Evolutionary conservation across 495 filamentous ascomycete genomes (phyloP).

Genomic region (Penicillium pulvis): DNA sequence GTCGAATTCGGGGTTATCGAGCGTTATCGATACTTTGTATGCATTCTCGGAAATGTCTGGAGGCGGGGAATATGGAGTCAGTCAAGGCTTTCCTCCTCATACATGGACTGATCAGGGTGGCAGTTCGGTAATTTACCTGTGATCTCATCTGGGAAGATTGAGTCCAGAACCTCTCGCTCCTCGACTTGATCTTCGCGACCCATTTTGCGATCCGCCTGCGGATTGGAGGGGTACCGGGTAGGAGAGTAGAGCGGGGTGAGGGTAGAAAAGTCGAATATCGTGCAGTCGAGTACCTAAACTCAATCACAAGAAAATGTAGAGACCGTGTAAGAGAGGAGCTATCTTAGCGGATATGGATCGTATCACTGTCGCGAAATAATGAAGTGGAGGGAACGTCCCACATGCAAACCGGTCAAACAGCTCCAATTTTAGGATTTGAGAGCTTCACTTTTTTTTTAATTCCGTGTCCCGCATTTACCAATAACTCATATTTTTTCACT

Average conservation of each 20-base stretch:
- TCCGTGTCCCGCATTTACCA: slow-evolving; percentile 12
- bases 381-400: slow-evolving; percentile 33
- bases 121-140: slow-evolving; percentile 58
- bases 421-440: slow-evolving; percentile 35
- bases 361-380: slow-evolving; percentile 13
- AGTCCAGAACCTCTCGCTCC: slow-evolving; percentile 95
- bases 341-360: slow-evolving; percentile 13
- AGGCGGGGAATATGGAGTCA: slow-evolving; percentile 6
- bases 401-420: slow-evolving; percentile 55
- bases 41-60: slow-evolving; percentile 85
- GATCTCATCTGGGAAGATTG: slow-evolving; percentile 98
- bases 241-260: slow-evolving; percentile 8
- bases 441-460: slow-evolving; percentile 34
- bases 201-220: slow-evolving; percentile 59
- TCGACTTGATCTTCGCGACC: slow-evolving; percentile 91
- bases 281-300: background rate
- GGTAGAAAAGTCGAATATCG: background rate
- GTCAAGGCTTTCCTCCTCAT: background rate
- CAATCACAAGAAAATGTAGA: slow-evolving; percentile 4
- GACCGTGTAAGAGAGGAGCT: background rate
- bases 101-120: background rate
- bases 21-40: slow-evolving; percentile 77
- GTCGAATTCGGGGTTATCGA: slow-evolving; percentile 69
- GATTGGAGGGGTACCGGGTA: slow-evolving; percentile 36
- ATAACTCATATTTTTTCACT: background rate